Evolutionary conservation across 495 filamentous ascomycete genomes (phyloP).

Genomic region (Penicillium bovifimosum): DNA sequence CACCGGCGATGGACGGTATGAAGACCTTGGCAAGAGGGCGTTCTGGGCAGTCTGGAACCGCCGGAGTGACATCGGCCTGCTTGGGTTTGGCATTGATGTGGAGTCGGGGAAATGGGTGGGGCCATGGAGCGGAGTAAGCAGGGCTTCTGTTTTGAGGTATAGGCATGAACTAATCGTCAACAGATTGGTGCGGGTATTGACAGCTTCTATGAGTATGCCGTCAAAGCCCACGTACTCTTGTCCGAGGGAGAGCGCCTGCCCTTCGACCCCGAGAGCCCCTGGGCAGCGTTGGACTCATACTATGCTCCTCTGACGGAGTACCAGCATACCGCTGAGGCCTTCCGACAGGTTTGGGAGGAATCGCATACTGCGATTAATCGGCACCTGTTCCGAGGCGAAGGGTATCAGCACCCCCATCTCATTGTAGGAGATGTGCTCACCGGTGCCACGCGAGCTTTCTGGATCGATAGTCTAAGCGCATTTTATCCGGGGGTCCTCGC

Average conservation of each 20-base stretch:
- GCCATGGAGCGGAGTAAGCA: constrained; percentile 64
- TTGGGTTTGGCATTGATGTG: constrained; percentile 87
- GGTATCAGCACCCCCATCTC: constrained; percentile 83
- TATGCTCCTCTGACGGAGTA: constrained; percentile 56
- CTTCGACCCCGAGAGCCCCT: constrained; percentile 31
- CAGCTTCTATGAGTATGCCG: constrained; percentile 96
- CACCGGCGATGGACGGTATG: constrained; percentile 79
- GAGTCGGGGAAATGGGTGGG: constrained; percentile 88
- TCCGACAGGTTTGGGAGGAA: constrained; percentile 78
- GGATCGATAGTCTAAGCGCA: constrained; percentile 92
- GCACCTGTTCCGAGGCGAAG: constrained; percentile 62
- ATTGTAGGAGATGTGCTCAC: constrained; percentile 85
- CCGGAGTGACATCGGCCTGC: constrained; percentile 77
- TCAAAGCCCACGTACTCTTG: constrained; percentile 87
- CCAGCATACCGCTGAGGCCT: constrained; percentile 68
- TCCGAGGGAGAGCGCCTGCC: constrained; percentile 52
- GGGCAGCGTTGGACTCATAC: constrained; percentile 35
- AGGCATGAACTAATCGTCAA: constrained; percentile 8
- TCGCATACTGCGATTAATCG: constrained; percentile 80
- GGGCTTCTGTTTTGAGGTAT: not conserved
- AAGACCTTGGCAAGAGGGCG: constrained; percentile 80
- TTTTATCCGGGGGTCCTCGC: constrained; percentile 93
- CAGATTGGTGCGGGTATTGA: constrained; percentile 90
- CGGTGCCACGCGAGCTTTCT: constrained; percentile 73
- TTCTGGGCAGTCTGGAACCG: constrained; percentile 94